Percentiles rank a stretch among this genome's conserved stretches.
Evolutionary conservation across 306 rosid species (phyloP).

Genomic region (Trichosanthes truncata): DNA sequence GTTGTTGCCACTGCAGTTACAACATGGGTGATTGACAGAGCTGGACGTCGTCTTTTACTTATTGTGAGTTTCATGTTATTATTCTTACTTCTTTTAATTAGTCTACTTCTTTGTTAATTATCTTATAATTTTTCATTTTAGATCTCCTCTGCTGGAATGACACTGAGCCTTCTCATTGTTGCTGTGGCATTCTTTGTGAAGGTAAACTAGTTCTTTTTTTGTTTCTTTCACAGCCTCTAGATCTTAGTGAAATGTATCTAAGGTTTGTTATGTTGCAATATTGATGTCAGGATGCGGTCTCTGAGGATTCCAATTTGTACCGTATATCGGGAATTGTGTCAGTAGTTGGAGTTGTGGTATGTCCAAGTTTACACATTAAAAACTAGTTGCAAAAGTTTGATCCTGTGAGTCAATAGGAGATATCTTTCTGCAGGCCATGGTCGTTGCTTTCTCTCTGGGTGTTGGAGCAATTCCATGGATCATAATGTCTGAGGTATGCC

Average conservation of each 20-base stretch:
- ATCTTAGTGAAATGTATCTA: background rate
- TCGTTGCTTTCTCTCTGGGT: conserved; percentile 75
- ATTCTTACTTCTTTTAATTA: conserved; percentile 8
- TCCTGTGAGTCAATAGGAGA: conserved; percentile 8
- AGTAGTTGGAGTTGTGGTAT: conserved; percentile 82
- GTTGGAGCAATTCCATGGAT: conserved; percentile 96
- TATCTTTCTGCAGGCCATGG: conserved; percentile 59
- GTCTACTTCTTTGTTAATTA: background rate
- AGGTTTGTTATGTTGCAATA: background rate
- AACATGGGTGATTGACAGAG: conserved; percentile 75
- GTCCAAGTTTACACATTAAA: conserved; percentile 16
- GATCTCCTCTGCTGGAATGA: conserved; percentile 77
- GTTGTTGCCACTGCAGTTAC: conserved; percentile 73
- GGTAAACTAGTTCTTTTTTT: conserved; percentile 28
- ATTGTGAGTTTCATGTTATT: conserved; percentile 41
- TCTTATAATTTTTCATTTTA: conserved; percentile 28
- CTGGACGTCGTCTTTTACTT: conserved; percentile 81
- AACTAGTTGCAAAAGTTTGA: conserved; percentile 10
- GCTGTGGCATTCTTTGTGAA: conserved; percentile 58
- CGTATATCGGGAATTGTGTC: conserved; percentile 41
- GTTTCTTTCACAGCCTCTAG: background rate
- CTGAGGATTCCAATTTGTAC: conserved; percentile 37
- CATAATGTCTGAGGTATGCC: conserved; percentile 95
- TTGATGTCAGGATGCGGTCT: conserved; percentile 33
- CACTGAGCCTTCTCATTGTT: conserved; percentile 62